Evolutionary conservation across 2,329 filamentous ascomycete genomes (phyloP).

Genomic region (Exophiala viscosa): DNA sequence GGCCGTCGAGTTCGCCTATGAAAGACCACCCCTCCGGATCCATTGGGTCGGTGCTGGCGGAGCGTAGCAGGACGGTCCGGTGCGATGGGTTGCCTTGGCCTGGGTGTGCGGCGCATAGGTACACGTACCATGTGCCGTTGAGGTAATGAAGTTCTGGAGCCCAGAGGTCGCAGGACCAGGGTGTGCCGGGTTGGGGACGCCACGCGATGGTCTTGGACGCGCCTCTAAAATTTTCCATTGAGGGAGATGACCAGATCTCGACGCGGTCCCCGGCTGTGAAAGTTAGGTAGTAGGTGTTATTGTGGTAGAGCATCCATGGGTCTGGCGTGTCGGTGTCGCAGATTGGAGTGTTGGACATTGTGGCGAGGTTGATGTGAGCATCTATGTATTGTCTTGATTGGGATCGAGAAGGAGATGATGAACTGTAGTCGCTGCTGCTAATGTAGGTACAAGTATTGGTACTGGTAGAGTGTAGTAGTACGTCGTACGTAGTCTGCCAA

Average conservation of each 20-base stretch:
- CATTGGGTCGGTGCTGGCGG: slow-evolving; percentile 21
- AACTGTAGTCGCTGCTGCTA: too few relatives aligned
- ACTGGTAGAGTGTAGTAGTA: too few relatives aligned
- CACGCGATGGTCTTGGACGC: slow-evolving; percentile 30
- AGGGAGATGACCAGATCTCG: slow-evolving; percentile 34
- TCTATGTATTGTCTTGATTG: too few relatives aligned
- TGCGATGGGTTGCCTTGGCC: slow-evolving; percentile 23
- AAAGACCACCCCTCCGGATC: slow-evolving; percentile 23
- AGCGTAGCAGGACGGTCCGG: slow-evolving; percentile 22
- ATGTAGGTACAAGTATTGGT: too few relatives aligned
- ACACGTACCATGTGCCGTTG: slow-evolving; percentile 53
- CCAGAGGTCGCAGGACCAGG: slow-evolving; percentile 50
- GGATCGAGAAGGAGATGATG: too few relatives aligned
- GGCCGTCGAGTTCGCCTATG: slow-evolving; percentile 22
- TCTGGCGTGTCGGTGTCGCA: slow-evolving; percentile 32
- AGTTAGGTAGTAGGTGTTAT: slow-evolving; percentile 33
- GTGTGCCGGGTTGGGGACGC: slow-evolving; percentile 41
- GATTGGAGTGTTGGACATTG: slow-evolving; percentile 33
- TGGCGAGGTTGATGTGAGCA: neutral
- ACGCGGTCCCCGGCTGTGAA: slow-evolving; percentile 36
- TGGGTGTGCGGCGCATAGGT: slow-evolving; percentile 34
- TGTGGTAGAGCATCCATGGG: slow-evolving; percentile 32
- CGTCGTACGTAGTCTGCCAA: too few relatives aligned
- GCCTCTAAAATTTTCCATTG: slow-evolving; percentile 33
- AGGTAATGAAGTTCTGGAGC: slow-evolving; percentile 55